phyloP scores from a whole-genome alignment of 2,329 filamentous ascomycete genomes.

The Xylariaceae sp. region DNA sequence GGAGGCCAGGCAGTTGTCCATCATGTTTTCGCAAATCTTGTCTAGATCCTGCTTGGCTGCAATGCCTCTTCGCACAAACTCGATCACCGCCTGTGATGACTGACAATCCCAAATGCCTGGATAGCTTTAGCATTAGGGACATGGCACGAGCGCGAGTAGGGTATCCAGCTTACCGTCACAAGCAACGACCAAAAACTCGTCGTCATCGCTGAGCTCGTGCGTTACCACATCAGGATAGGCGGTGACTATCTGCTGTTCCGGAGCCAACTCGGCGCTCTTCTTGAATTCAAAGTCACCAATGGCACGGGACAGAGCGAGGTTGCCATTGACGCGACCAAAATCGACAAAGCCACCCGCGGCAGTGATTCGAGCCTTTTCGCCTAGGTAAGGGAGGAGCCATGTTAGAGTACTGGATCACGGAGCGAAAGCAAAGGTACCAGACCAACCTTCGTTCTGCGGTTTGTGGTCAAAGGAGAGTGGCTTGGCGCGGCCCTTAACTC shows the following conservation, averaged over 20 bases:
- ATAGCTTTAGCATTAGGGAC: slow-evolving; percentile 5
- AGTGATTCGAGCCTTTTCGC: slow-evolving; percentile 92
- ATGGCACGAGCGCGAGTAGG: neutral
- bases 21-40: slow-evolving; percentile 99
- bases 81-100: slow-evolving; percentile 93
- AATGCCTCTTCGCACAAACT: slow-evolving; percentile 95
- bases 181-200: slow-evolving; percentile 91
- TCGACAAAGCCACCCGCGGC: slow-evolving; percentile 97
- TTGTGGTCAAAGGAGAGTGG: slow-evolving; percentile 99
- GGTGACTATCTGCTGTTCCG: slow-evolving; percentile 98
- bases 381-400: slow-evolving; percentile 43
- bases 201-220: slow-evolving; percentile 87
- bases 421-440: neutral
- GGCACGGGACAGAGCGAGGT: slow-evolving; percentile 91
- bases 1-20: slow-evolving; percentile 98
- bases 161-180: slow-evolving; percentile 71
- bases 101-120: slow-evolving; percentile 99
- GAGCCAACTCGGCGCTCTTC: slow-evolving; percentile 93
- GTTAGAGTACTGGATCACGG: slow-evolving; percentile 4
- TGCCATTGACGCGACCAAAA: slow-evolving; percentile 97
- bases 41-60: slow-evolving; percentile 93
- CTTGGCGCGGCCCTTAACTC: slow-evolving; percentile 95
- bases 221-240: slow-evolving; percentile 92
- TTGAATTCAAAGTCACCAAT: slow-evolving; percentile 99
- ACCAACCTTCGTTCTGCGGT: slow-evolving; percentile 89